Percentiles rank a stretch among this genome's conserved stretches.
These are phyloP conservation scores for Noccaea caerulescens DNA, from an alignment of 345 rosid species.

Conservation along the genomic window DNA sequence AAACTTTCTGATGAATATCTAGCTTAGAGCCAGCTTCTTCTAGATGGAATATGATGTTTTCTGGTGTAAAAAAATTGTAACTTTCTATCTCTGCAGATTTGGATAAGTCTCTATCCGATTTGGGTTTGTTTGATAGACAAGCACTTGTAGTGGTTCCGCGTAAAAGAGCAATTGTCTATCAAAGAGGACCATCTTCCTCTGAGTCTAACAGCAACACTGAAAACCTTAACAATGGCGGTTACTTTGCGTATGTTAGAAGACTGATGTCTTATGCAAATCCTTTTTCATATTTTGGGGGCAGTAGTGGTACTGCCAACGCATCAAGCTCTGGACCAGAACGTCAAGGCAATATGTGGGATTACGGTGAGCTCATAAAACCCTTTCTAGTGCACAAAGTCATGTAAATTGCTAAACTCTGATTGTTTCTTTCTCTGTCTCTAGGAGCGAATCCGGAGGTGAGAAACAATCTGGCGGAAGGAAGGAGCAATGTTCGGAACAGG, in stretches of 20 bases:
- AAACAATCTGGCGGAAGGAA: slow-evolving; percentile 45
- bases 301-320: slow-evolving; percentile 40
- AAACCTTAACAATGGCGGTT: slow-evolving; percentile 57
- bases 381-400: slow-evolving; percentile 16
- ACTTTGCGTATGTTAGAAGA: slow-evolving; percentile 60
- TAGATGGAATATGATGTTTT: neutral
- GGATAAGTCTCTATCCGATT: slow-evolving; percentile 65
- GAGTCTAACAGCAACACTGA: slow-evolving; percentile 44
- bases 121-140: slow-evolving; percentile 79
- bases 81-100: slow-evolving; percentile 57
- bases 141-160: slow-evolving; percentile 79
- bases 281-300: slow-evolving; percentile 68
- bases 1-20: neutral
- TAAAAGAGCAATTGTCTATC: slow-evolving; percentile 46
- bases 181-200: slow-evolving; percentile 49
- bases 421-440: slow-evolving; percentile 25
- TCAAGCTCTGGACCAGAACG: slow-evolving; percentile 55
- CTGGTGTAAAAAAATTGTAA: neutral
- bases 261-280: slow-evolving; percentile 74
- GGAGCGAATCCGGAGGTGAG: slow-evolving; percentile 56
- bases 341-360: slow-evolving; percentile 52
- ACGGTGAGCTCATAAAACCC: slow-evolving; percentile 45
- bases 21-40: neutral
- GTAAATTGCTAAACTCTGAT: slow-evolving; percentile 20
- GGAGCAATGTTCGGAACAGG: slow-evolving; percentile 51